Evolutionary conservation across 225 moss, liverwort and hornwort species (phyloP).

Genomic region (Climacium dendroides): DNA sequence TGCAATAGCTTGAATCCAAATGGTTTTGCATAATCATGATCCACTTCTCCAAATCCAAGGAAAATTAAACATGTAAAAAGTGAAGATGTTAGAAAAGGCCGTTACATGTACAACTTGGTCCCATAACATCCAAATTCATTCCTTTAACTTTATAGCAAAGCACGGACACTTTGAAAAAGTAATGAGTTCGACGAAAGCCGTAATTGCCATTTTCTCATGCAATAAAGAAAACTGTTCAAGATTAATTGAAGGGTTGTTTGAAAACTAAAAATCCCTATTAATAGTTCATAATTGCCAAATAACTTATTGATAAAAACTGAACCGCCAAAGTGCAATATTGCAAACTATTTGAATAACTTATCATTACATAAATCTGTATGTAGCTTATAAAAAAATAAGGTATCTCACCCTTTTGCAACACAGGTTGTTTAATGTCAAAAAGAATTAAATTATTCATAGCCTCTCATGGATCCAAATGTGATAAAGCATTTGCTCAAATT

Average conservation of each 20-base stretch:
- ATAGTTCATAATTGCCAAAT: background rate
- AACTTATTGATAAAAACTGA: background rate
- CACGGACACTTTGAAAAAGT: background rate
- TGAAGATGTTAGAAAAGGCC: background rate
- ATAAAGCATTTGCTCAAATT: background rate
- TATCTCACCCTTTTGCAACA: background rate
- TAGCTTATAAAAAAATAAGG: background rate
- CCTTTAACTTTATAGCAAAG: fast-evolving
- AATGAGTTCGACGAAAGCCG: background rate
- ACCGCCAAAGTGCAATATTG: fast-evolving
- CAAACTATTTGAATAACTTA: background rate
- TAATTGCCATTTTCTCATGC: background rate
- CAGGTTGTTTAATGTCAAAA: fast-evolving
- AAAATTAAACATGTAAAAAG: background rate
- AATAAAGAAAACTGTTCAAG: background rate
- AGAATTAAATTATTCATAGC: background rate
- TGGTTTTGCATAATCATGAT: background rate
- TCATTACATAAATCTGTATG: background rate
- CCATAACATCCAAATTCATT: background rate
- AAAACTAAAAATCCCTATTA: too few relatives aligned
- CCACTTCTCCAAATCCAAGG: fast-evolving
- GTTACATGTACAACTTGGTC: background rate
- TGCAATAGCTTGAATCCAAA: background rate
- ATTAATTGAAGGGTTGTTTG: background rate
- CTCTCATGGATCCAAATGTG: background rate